phyloP scores from a whole-genome alignment of 345 rosid genomes.

The Noccaea bulbosa region DNA sequence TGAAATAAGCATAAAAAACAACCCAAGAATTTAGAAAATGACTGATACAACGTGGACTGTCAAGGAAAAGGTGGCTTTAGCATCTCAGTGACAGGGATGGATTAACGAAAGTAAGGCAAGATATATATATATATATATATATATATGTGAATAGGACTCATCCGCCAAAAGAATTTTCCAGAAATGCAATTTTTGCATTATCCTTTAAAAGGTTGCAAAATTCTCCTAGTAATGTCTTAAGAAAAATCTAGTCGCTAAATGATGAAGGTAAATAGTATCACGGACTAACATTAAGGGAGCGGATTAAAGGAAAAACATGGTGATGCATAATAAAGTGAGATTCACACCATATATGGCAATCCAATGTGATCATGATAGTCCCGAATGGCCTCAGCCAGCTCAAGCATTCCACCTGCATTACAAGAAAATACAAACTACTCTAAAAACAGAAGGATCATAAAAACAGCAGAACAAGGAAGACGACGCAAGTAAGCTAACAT shows the following conservation, averaged over 20 bases:
- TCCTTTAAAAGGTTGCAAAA: background rate
- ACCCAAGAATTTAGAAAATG: constrained; percentile 8
- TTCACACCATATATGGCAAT: constrained; percentile 78
- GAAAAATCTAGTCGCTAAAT: too few species aligned
- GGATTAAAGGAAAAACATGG: too few species aligned
- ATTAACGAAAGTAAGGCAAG: background rate
- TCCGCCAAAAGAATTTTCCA: background rate
- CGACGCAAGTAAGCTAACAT: background rate
- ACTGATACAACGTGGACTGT: background rate
- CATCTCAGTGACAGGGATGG: background rate
- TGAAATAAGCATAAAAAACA: constrained; percentile 46
- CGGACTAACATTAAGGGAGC: too few species aligned
- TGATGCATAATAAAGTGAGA: background rate
- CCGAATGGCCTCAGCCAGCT: constrained; percentile 93
- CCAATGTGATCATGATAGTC: constrained; percentile 86
- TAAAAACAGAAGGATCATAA: background rate
- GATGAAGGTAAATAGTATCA: too few species aligned
- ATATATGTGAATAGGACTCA: background rate
- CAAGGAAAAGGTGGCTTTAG: background rate
- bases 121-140: constrained; percentile 18
- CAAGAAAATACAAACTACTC: constrained; percentile 4
- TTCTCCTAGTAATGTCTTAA: too few species aligned
- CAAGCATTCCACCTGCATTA: constrained; percentile 74
- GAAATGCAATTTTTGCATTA: background rate
- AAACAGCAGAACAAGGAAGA: constrained; percentile 21